phyloP scores from a whole-genome alignment of 2,329 filamentous ascomycete genomes.

The Beauveria sp. region DNA sequence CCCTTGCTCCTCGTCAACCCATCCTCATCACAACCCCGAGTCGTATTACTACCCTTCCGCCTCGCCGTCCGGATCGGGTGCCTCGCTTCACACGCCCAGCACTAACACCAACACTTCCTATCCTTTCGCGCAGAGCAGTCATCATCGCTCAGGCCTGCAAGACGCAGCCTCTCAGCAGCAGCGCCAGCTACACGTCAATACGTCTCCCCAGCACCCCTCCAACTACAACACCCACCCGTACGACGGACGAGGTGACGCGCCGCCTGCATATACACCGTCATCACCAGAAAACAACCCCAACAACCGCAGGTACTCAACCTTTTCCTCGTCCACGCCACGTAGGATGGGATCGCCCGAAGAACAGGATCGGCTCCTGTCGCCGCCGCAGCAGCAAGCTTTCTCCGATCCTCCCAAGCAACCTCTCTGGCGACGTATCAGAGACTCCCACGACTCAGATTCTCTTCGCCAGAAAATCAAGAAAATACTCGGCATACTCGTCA shows the following conservation, averaged over 20 bases:
- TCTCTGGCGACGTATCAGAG: slow-evolving; percentile 24
- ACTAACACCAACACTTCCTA: slow-evolving; percentile 9
- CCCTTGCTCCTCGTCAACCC: slow-evolving; percentile 10
- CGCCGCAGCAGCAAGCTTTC: slow-evolving; percentile 41
- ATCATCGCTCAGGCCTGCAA: slow-evolving; percentile 13
- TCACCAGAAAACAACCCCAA: slow-evolving; percentile 24
- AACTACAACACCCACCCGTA: slow-evolving; percentile 10
- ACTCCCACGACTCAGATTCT: slow-evolving; percentile 14
- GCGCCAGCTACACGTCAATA: slow-evolving; percentile 5
- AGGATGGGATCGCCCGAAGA: slow-evolving; percentile 38
- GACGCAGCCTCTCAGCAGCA: slow-evolving; percentile 11
- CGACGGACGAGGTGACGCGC: slow-evolving; percentile 30
- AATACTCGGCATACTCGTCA: slow-evolving; percentile 23
- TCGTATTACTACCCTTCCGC: background rate
- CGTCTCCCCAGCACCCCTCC: background rate
- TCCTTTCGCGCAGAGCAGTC: slow-evolving; percentile 6
- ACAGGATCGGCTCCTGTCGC: slow-evolving; percentile 33
- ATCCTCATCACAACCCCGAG: slow-evolving; percentile 10
- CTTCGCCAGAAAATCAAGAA: slow-evolving; percentile 23
- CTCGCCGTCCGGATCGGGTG: slow-evolving; percentile 3
- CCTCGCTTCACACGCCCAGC: slow-evolving; percentile 9
- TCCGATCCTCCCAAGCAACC: slow-evolving; percentile 19
- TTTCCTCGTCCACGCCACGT: slow-evolving; percentile 20
- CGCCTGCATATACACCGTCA: slow-evolving; percentile 38
- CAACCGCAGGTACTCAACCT: slow-evolving; percentile 42